Evolutionary conservation across 1,284 basidiomycete genomes (phyloP).

Genomic region (Malassezia cuniculi): DNA sequence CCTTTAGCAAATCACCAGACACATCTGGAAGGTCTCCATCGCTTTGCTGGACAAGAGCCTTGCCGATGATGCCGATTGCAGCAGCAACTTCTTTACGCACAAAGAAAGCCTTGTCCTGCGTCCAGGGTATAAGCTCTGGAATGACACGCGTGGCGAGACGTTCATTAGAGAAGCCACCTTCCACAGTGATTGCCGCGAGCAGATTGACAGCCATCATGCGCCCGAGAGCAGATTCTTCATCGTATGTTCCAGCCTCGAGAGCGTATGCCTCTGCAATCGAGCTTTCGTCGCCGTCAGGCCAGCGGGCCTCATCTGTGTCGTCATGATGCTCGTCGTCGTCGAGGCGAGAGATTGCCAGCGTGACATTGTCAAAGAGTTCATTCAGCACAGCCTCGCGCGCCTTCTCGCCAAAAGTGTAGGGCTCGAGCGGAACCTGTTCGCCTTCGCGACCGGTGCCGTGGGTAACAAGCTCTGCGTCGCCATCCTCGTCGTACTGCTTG

Average conservation of each 20-base stretch:
- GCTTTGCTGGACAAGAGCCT: conserved; percentile 59
- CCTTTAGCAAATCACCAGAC: conserved; percentile 50
- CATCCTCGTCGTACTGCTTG: conserved; percentile 21
- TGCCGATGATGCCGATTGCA: conserved; percentile 73
- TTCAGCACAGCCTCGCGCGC: conserved; percentile 23
- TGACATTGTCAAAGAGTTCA: conserved; percentile 41
- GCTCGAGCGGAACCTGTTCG: conserved; percentile 26
- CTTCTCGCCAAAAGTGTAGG: conserved; percentile 30
- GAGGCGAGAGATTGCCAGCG: conserved; percentile 31
- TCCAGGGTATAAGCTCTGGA: conserved; percentile 64
- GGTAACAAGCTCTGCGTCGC: conserved; percentile 36
- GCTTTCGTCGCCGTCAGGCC: not conserved
- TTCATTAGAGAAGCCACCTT: conserved; percentile 48
- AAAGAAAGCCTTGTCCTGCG: conserved; percentile 65
- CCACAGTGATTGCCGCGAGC: conserved; percentile 60
- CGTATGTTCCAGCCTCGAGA: conserved; percentile 16
- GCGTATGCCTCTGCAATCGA: not conserved
- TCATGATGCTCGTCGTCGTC: conserved; percentile 7
- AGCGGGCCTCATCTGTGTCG: not conserved
- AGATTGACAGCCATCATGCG: conserved; percentile 83
- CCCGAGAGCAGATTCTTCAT: conserved; percentile 66
- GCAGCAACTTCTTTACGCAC: conserved; percentile 81
- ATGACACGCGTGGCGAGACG: conserved; percentile 61
- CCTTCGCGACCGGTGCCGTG: conserved; percentile 39
- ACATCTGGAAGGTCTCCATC: no score